Conservation (phyloP, 495 filamentous ascomycete genomes). For the Penicillium nucicola region DNA sequence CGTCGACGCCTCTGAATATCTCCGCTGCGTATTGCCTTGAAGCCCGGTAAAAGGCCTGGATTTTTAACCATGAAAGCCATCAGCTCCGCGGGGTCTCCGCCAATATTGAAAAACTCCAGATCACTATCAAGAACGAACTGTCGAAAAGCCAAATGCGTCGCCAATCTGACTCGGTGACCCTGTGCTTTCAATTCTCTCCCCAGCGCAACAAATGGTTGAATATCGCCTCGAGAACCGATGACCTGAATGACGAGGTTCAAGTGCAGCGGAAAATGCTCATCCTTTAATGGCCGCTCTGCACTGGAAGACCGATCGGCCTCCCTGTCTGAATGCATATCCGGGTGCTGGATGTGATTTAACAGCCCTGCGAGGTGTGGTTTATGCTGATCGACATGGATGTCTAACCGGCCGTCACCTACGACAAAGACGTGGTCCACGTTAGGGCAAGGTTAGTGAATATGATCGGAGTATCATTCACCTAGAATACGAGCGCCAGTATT, state of each 20-base stretch:
- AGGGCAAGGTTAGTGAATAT: not conserved
- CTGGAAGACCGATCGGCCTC: constrained; percentile 1
- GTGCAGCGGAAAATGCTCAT: constrained; percentile 51
- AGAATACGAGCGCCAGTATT: too few species aligned
- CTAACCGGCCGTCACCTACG: constrained; percentile 25
- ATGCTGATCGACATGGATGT: constrained; percentile 24
- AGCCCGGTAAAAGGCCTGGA: constrained; percentile 70
- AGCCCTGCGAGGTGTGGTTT: constrained; percentile 22
- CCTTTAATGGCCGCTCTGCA: constrained; percentile 40
- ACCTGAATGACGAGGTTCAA: constrained; percentile 81
- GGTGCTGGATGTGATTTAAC: constrained; percentile 12
- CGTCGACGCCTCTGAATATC: constrained; percentile 64
- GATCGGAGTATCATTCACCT: not conserved
- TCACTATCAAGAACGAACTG: constrained; percentile 67
- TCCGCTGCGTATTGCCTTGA: constrained; percentile 63
- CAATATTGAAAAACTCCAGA: constrained; percentile 77
- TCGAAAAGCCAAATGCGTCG: constrained; percentile 72
- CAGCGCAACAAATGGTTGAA: constrained; percentile 71
- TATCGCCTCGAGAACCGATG: constrained; percentile 76
- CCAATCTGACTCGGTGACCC: constrained; percentile 72
- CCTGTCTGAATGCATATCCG: constrained; percentile 11
- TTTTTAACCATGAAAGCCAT: constrained; percentile 92
- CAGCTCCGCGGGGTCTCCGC: constrained; percentile 73
- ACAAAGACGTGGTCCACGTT: constrained; percentile 36
- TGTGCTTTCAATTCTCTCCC: constrained; percentile 64